Percentiles rank a stretch among this genome's conserved stretches.
Evolutionary conservation across 768 basidiomycete species (phyloP).

Genomic region (Wakefieldia striispora): DNA sequence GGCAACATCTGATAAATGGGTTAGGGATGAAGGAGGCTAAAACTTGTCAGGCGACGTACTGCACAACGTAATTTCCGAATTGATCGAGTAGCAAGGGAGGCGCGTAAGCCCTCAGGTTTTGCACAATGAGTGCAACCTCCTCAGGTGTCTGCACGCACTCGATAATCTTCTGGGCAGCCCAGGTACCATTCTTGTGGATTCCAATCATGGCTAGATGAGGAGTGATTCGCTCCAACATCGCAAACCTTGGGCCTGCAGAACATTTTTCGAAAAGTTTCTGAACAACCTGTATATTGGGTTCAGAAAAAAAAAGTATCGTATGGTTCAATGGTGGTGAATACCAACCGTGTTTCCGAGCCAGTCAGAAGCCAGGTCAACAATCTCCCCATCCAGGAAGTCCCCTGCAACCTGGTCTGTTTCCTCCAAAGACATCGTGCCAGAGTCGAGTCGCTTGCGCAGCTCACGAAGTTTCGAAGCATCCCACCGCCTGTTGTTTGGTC

Average conservation of each 20-base stretch:
- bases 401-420: constrained; percentile 89
- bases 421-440: constrained; percentile 75
- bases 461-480: constrained; percentile 94
- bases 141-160: constrained; percentile 89
- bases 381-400: constrained; percentile 92
- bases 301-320: not conserved
- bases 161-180: constrained; percentile 99
- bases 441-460: constrained; percentile 89
- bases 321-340: constrained; percentile 5
- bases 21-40: not conserved
- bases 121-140: constrained; percentile 80
- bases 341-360: constrained; percentile 91
- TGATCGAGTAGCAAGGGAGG: constrained; percentile 94
- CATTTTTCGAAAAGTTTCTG: constrained; percentile 96
- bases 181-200: constrained; percentile 99
- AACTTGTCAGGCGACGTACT: constrained; percentile 50
- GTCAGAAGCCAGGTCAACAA: constrained; percentile 93
- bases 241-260: constrained; percentile 70
- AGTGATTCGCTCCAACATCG: constrained; percentile 90
- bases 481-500: constrained; percentile 83
- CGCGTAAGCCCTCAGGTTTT: constrained; percentile 85
- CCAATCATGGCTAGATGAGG: constrained; percentile 97
- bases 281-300: constrained; percentile 59
- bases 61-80: constrained; percentile 90
- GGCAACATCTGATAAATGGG: constrained; percentile 62